Evolutionary conservation across 2,329 filamentous ascomycete species (phyloP).

Genomic region (Phialocephala subalpina): DNA sequence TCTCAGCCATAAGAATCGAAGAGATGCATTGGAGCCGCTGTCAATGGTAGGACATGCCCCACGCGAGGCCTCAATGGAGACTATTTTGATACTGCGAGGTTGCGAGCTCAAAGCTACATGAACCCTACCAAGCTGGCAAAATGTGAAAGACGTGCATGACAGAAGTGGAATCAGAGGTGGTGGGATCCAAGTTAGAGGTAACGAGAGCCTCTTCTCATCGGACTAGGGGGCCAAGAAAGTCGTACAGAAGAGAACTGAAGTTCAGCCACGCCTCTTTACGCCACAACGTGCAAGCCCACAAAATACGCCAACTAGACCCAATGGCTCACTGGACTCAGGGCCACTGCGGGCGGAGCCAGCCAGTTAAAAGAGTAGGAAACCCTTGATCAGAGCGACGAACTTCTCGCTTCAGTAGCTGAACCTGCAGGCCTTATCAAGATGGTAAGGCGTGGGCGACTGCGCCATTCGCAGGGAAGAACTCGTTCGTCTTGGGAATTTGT

Average conservation of each 20-base stretch:
- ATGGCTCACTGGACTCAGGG: neutral
- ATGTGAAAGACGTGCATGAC: slow-evolving; percentile 32
- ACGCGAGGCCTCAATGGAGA: slow-evolving; percentile 18
- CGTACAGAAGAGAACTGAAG: neutral
- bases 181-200: slow-evolving; percentile 12
- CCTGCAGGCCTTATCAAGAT: slow-evolving; percentile 11
- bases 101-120: slow-evolving; percentile 39
- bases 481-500: slow-evolving; percentile 16
- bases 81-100: slow-evolving; percentile 35
- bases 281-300: slow-evolving; percentile 15
- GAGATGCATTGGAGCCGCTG: slow-evolving; percentile 26
- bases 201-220: slow-evolving; percentile 30
- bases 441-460: slow-evolving; percentile 20
- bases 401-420: slow-evolving; percentile 30
- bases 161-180: slow-evolving; percentile 18
- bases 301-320: slow-evolving; percentile 7
- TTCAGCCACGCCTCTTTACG: slow-evolving; percentile 27
- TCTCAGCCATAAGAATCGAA: slow-evolving; percentile 34
- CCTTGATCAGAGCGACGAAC: slow-evolving; percentile 15
- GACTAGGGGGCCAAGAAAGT: slow-evolving; percentile 12
- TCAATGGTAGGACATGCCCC: slow-evolving; percentile 27
- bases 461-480: slow-evolving; percentile 14
- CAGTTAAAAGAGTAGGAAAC: slow-evolving; percentile 14
- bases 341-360: slow-evolving; percentile 8
- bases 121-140: slow-evolving; percentile 42